Evolutionary conservation across 371 early-diverging fungal species (phyloP), one percentile per base, ranked within the genome.

Genomic region (Mortierella sp.): DNA sequence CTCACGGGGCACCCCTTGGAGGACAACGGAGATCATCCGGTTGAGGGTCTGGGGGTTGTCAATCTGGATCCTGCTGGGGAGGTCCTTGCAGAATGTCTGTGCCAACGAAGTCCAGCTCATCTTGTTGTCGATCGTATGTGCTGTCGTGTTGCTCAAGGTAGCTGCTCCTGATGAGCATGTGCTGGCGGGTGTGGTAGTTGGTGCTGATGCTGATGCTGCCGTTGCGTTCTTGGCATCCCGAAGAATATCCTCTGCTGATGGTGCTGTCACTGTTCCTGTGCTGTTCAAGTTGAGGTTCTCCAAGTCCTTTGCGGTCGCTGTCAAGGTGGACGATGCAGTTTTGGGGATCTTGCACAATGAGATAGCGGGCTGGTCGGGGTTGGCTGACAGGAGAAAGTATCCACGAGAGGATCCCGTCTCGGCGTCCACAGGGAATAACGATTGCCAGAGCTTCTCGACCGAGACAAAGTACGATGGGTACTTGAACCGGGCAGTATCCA

Each of bases 401-500:
- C 98, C 98, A 49, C 98, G 90, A 0, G 97, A 92, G 6, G 92
- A 86, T 10, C 94, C 95, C 0, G 97, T 98, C 58, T 94, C 96
- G 32, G 81, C 90, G 81, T 97, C 98, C 38, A 95, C 86, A 0
- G 96, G 97, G 72, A 94, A 92, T 91, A 98, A 89, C 14, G 97
- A 93, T 79, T 96, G 92, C 78, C 92, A 95, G n/a, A 97, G 86
- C 18, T 90, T 85, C 60, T 94, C 93, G 6, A 94, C 91, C 16
- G 93, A 89, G 70, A 92, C 94, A 88, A 94, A 96, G 79, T 95
- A 96, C 43, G 94, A 93, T 6, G 97, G 98, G 78, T 97, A 98
- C 89, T 98, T 96, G 90, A 95, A 96, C 35, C 95, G 87, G 6
- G 95, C 95, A 4, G 95, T 95, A 81, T 98, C 98, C 72, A 97